Evolutionary conservation across 1,284 basidiomycete genomes (phyloP), one percentile per base, ranked within the genome.

Genomic region (Irpex sp.): DNA sequence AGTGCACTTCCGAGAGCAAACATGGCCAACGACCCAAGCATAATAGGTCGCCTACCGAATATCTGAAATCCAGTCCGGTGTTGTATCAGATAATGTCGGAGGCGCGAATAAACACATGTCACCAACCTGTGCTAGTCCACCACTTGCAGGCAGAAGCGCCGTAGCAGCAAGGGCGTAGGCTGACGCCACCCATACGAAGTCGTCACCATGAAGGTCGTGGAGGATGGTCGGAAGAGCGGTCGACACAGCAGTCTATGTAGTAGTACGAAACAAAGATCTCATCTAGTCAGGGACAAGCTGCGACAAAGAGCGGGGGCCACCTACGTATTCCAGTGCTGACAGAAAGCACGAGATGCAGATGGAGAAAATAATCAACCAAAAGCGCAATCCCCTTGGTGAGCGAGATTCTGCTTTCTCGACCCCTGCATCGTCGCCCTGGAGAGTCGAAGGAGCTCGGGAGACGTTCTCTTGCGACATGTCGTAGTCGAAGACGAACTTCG

Each of bases 1-100:
- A 64, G 51, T 5, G 63, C 63, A 40, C 64, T 65, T 11, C 64
- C 64, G 1, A 62, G 57, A 11, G 61, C 64, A 31, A 65, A 65
- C n/a, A 62, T n/a, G 2, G 19, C 51, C 13, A 65, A n/a, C 4
- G 58, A 51, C 19, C 17, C 19, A 13, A 65, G 64, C 64, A 65
- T 65, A 11, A 57, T 51, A 13, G 40, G 19, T n/a, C 64, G 61
- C 21, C 64, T 61, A 31, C 64, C 64, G 31, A 65, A 62, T n/a
- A 62, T 47, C 63, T 64, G 52, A 8, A 34, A 19, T 7, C 7
- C 19, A 9, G 17, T 51, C n/a, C 5, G n/a, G 17, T n/a, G 21
- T 51, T 13, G 49, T 8, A 8, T 21, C 19, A 21, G 13, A 51
- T 17, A 21, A 51, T 19, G 8, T 51, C 17, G 49, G 49, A 17